Evolutionary conservation across 2,329 filamentous ascomycete genomes (phyloP), one percentile per base, ranked within the genome.

Genomic region (Lomentospora prolificans): DNA sequence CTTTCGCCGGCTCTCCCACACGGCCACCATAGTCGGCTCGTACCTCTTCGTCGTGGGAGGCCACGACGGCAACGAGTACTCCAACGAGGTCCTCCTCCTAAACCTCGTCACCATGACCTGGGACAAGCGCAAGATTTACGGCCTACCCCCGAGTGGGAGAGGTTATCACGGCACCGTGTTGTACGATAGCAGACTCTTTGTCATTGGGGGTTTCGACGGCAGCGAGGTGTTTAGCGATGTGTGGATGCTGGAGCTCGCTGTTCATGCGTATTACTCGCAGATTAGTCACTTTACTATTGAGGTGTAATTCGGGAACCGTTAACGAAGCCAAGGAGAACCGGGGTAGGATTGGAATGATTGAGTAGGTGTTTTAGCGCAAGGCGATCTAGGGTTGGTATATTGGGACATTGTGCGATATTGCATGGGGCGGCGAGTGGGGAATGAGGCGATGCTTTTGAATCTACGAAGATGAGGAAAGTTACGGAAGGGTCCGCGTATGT

Each of bases 61-160:
- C 25, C 84, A 87, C 68, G 84, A 87, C 66, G 84, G 84, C 51
- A 79, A 77, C 63, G 83, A 86, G 65, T 87, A 87, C 69, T 81
- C 77, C 57, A 85, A 85, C 68, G 83, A 87, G 61, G 80, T 87
- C 50, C 71, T 87, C 57, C 71, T 87, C 53, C 74, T 87, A 30
- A 87, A 87, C 64, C 74, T 87, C 4, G 84, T 87, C 31, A 87
- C 82, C 41, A 87, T 87, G 84, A 78, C 81, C n/a, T 87, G 84
- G 84, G 84, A 87, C 64, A 78, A 76, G 64, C 75, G 84, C 58
- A 79, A 74, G 59, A 80, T 85, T 7, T 87, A 87, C 64, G 84
- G 84, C 22, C 68, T 79, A 59, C 76, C 80, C 9, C 84, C 83
- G 1, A 80, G 75, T 62, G 82, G 82, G 8, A 72, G 84, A 57